These are phyloP conservation scores for Aspergillus coremiiformis DNA, from an alignment of 495 filamentous ascomycete genomes.

Conservation along the genomic window DNA sequence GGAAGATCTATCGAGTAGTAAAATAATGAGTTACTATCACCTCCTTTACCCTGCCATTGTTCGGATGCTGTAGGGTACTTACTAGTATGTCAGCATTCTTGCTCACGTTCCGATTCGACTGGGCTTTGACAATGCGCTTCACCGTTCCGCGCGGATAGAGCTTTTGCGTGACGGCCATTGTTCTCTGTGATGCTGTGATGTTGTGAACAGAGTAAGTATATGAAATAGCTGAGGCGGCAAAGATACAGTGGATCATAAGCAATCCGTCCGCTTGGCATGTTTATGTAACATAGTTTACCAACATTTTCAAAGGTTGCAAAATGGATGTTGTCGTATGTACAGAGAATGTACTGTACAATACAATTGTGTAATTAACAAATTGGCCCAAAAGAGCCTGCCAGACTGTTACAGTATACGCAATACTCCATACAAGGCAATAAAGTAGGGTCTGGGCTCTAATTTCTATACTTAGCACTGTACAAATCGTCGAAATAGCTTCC, in stretches of 20 bases:
- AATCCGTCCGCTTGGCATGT: neutral
- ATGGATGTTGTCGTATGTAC: too few species aligned
- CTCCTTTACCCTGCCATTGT: neutral
- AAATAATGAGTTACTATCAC: neutral
- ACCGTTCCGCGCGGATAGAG: slow-evolving; percentile 79
- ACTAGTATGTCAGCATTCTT: slow-evolving; percentile 87
- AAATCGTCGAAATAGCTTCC: slow-evolving; percentile 23
- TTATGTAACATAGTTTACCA: neutral
- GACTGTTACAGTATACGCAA: neutral
- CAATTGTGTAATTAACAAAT: neutral
- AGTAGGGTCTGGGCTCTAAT: neutral
- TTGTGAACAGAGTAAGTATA: neutral
- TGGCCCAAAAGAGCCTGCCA: too few species aligned
- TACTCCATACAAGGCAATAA: neutral
- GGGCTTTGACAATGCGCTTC: slow-evolving; percentile 84
- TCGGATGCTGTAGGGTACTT: slow-evolving; percentile 19
- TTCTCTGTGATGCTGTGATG: neutral
- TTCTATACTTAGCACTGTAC: neutral
- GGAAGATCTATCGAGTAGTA: slow-evolving; percentile 55
- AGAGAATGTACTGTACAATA: neutral
- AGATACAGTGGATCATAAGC: neutral
- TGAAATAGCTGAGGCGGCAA: neutral
- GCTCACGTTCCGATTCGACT: slow-evolving; percentile 68
- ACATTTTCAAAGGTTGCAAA: neutral
- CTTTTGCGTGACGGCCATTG: slow-evolving; percentile 50